phyloP scores from a whole-genome alignment of 179 eudicot species.

The Beta lomatogona region DNA sequence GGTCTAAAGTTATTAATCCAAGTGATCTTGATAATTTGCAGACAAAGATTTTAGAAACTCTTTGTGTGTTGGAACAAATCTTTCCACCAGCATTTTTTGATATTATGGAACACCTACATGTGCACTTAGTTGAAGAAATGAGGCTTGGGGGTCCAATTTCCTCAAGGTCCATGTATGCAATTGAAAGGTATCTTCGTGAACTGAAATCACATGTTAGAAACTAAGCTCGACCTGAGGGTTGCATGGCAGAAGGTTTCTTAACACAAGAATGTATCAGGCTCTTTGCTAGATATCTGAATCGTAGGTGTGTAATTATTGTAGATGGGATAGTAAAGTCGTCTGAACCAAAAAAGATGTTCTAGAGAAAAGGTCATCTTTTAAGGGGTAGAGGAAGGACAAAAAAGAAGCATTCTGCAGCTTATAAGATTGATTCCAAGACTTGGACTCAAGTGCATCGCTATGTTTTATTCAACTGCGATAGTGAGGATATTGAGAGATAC shows the following conservation, averaged over 20 bases:
- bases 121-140: constrained; percentile 19
- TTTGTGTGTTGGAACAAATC: constrained; percentile 27
- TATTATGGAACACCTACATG: constrained; percentile 25
- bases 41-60: not conserved
- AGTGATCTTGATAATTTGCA: not conserved
- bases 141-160: not conserved
- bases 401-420: not conserved
- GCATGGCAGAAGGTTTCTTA: constrained; percentile 17
- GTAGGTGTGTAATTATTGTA: not conserved
- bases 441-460: constrained; percentile 10
- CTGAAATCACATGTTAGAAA: constrained; percentile 20
- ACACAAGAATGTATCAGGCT: constrained; percentile 10
- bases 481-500: not conserved
- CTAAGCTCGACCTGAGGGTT: constrained; percentile 23
- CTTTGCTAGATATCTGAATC: not conserved
- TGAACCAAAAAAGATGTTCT: not conserved
- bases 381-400: not conserved
- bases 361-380: not conserved
- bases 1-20: not conserved
- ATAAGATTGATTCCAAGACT: not conserved
- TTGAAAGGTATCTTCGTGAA: constrained; percentile 14
- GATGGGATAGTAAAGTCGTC: too few species aligned
- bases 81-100: constrained; percentile 32
- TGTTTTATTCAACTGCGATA: constrained; percentile 4
- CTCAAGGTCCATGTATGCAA: constrained; percentile 15